Percentiles rank a stretch among this genome's conserved stretches.
These are phyloP conservation scores for Candida bentonensis DNA, from an alignment of 805 yeast species.

Conservation along the genomic window DNA sequence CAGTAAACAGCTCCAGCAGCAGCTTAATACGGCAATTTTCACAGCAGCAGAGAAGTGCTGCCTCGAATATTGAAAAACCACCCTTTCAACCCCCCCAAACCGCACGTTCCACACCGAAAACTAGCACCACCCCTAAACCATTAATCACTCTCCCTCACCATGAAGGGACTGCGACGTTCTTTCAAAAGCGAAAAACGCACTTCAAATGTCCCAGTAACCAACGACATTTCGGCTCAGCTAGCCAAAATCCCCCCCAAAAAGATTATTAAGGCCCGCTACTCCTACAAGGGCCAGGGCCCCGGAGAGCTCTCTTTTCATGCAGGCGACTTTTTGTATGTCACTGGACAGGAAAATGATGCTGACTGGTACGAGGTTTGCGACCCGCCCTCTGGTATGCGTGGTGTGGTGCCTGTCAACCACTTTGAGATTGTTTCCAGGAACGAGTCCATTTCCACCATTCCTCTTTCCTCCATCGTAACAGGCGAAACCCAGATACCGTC, in stretches of 20 bases:
- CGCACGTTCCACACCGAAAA: too few species aligned
- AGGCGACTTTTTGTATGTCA: slow-evolving; percentile 85
- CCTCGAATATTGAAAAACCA: too few species aligned
- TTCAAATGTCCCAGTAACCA: slow-evolving; percentile 8
- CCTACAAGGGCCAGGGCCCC: slow-evolving; percentile 64
- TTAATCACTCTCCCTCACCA: neutral
- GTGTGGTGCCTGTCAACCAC: slow-evolving; percentile 76
- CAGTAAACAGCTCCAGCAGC: too few species aligned
- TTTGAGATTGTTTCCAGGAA: slow-evolving; percentile 53
- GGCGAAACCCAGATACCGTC: neutral
- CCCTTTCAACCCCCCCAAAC: too few species aligned
- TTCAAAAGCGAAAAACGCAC: slow-evolving; percentile 20
- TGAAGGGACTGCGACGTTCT: slow-evolving; percentile 21
- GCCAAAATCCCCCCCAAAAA: slow-evolving; percentile 49
- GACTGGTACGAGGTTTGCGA: slow-evolving; percentile 81
- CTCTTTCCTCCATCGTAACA: slow-evolving; percentile 9
- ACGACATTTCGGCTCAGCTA: slow-evolving; percentile 11
- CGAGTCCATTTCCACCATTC: slow-evolving; percentile 18
- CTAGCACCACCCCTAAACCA: too few species aligned
- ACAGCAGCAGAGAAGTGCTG: too few species aligned
- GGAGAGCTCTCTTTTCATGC: slow-evolving; percentile 65
- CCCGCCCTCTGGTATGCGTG: slow-evolving; percentile 62
- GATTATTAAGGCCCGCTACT: slow-evolving; percentile 70
- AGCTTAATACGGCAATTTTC: too few species aligned
- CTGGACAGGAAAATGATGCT: slow-evolving; percentile 40